Evolutionary conservation across 352 stramenopile species (phyloP), one percentile per base, ranked within the genome.

Genomic region (Pythium dissotocum): DNA sequence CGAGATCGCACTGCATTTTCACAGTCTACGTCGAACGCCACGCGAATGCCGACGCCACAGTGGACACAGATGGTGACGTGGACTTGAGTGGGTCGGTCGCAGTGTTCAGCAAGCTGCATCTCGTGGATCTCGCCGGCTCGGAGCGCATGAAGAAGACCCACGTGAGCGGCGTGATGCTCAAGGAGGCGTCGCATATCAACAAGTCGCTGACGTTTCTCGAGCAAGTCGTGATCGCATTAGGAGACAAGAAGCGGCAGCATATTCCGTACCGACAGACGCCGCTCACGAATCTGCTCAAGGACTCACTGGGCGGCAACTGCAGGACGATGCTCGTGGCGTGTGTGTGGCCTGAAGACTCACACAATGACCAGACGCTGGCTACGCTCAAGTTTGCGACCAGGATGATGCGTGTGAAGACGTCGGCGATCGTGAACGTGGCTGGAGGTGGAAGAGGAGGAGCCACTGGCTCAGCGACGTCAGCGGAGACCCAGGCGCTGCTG

Each of bases 241-340:
- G 85, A 24, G 82, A 96, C 57, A 89, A 94, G 71, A 96, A 80
- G 26, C 80, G 96, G 18, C 89, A 77, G 13, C 94, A 98, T 64
- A 86, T 98, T 24, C 95, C 95, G 21, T 98, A 97, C 54, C 79
- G 95, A 26, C 92, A 98, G 69, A 97, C 88, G 10, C 98, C 97
- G 67, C 85, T 98, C 16, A 98, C 95, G 42, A 87, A 94, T 10
- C 76, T 98, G 30, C 79, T 98, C 32, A 88, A 97, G 59, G 90
- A 97, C 52, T 93, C 87, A 14, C 72, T 97, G 0, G 87, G 90
- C 14, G 91, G 87, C 32, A 90, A 92, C 58, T 83, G 80, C 24
- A 85, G 85, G 10, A 96, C 90, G 14, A 76, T 91, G 35, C 87
- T 98, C 57, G 88, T 98, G 3, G 91, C 88, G 13, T 96, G 88